Percentiles rank a stretch among this genome's conserved stretches.
Conservation (phyloP, 257 asterid species). For the Craterostigma plantagineum region DNA sequence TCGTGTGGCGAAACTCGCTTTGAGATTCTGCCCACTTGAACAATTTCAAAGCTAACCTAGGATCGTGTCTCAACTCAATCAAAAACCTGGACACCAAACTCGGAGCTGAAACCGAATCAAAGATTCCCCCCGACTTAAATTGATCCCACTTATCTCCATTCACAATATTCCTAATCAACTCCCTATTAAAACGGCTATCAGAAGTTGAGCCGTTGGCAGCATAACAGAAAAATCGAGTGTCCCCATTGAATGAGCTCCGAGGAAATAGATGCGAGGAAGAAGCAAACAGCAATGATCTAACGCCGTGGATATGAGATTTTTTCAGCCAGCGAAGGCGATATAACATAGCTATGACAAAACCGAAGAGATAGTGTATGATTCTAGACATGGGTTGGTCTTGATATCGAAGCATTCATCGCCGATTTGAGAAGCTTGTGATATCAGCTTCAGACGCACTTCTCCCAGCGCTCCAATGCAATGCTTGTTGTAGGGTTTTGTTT, state of each 20-base stretch:
- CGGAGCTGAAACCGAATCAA: constrained; percentile 16
- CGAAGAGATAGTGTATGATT: too few species aligned
- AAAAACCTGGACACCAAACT: constrained; percentile 33
- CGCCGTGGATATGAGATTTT: constrained; percentile 18
- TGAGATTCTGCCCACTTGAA: constrained; percentile 49
- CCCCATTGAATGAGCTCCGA: too few species aligned
- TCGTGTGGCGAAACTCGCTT: constrained; percentile 35
- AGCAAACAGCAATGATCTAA: constrained; percentile 16
- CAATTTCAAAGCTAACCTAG: constrained; percentile 50
- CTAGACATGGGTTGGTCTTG: too few species aligned
- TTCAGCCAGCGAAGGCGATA: constrained; percentile 42
- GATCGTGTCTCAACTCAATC: constrained; percentile 49
- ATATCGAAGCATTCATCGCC: too few species aligned
- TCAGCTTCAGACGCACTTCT: too few species aligned
- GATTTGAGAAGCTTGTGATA: too few species aligned
- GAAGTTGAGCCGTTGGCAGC: too few species aligned
- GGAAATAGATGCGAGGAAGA: constrained; percentile 16
- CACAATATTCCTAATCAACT: background rate
- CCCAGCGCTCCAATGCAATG: too few species aligned
- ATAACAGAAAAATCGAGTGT: too few species aligned
- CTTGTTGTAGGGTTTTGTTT: too few species aligned
- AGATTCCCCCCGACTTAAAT: background rate
- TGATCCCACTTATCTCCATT: constrained; percentile 1
- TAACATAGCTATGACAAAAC: constrained; percentile 30
- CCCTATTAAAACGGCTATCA: background rate